Evolutionary conservation across 495 filamentous ascomycete genomes (phyloP), one percentile per base, ranked within the genome.

Genomic region (Platismatia glauca): DNA sequence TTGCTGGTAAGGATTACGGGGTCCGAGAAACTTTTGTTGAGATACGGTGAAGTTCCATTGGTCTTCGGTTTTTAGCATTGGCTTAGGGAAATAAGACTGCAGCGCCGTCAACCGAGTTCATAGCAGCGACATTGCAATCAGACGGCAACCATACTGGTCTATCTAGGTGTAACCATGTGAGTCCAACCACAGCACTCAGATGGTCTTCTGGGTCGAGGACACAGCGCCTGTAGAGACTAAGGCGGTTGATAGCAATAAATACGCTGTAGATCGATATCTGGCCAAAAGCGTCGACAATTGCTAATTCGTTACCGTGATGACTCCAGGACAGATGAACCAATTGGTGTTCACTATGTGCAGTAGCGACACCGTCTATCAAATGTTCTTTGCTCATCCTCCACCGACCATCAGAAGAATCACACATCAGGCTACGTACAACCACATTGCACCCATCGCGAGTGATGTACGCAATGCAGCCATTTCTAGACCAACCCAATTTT

Each of bases 381-480:
- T 71, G 77, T 58, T 78, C 81, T 59, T 89, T 82, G 67, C 87
- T 90, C 41, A 97, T 76, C n/a, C 75, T 77, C 89, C 91, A 97
- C 63, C 78, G 79, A 0, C 89, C 89, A 75, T 87, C 83, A 18
- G 85, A 78, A 1, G 85, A 81, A 62, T 84, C 80, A 65, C 86
- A 88, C 33, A 82, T 79, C 12, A 97, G 78, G 71, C 89, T 85
- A 56, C 86, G 83, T 16, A 95, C 75, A 63, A 86, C 82, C 37
- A 97, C 76, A 8, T 77, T 78, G 29, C 79, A 79, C 29, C 87
- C 86, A 71, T 89, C 84, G n/a, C 81, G 73, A 29, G 85, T 81
- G 67, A 97, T 87, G 61, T 86, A 86, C 35, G 93, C 93, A 71
- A 97, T 89, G 68, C 85, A 90, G 60, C 94, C 94, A 69, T 85